Evolutionary conservation across 1,284 basidiomycete species (phyloP).

Genomic region (Sporisorium iseilematis-ciliati): DNA sequence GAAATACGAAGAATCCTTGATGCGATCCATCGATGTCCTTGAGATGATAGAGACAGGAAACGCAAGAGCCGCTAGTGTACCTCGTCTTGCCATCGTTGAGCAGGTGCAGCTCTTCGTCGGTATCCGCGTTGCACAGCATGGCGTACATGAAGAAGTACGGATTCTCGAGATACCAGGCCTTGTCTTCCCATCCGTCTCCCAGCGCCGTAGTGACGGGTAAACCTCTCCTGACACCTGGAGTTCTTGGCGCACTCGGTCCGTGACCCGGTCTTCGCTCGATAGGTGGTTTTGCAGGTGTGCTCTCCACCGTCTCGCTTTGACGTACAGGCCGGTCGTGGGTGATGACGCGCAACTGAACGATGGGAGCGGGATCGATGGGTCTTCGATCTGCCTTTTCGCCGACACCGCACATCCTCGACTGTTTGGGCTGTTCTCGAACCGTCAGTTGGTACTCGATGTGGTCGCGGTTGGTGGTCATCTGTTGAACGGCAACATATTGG

Average conservation of each 20-base stretch:
- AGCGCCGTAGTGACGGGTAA: conserved; percentile 54
- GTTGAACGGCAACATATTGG: conserved; percentile 59
- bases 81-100: conserved; percentile 91
- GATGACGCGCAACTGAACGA: conserved; percentile 90
- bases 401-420: conserved; percentile 66
- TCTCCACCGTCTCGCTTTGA: conserved; percentile 21
- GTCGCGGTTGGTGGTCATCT: conserved; percentile 53
- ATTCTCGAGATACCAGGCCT: conserved; percentile 67
- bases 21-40: conserved; percentile 85
- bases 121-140: conserved; percentile 64
- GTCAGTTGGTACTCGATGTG: conserved; percentile 64
- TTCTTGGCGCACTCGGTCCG: conserved; percentile 28
- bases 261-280: conserved; percentile 41
- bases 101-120: conserved; percentile 89
- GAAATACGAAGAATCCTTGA: conserved; percentile 76
- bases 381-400: conserved; percentile 87
- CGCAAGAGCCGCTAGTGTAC: conserved; percentile 88
- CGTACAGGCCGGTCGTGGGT: conserved; percentile 69
- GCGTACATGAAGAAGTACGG: conserved; percentile 68
- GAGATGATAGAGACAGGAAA: conserved; percentile 92
- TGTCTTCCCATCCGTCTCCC: conserved; percentile 67
- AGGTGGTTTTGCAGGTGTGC: conserved; percentile 31
- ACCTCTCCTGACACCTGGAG: conserved; percentile 48
- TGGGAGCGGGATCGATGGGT: conserved; percentile 94
- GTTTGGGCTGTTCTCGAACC: conserved; percentile 65